phyloP scores from a whole-genome alignment of 1,284 basidiomycete species.

The Sporisorium iseilematis-ciliati region DNA sequence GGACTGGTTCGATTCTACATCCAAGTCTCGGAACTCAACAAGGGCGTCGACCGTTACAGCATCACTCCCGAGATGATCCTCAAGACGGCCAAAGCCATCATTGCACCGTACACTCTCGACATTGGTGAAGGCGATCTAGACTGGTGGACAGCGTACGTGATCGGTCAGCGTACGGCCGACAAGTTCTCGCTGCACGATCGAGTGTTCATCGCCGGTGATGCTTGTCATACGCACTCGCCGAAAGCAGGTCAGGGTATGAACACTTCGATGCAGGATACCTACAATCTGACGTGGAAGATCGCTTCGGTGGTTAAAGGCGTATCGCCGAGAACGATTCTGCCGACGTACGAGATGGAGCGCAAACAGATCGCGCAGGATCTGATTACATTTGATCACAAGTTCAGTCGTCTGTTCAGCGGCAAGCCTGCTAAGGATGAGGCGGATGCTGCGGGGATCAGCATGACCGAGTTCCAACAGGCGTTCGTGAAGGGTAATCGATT shows the following conservation, averaged over 20 bases:
- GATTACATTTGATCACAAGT: constrained; percentile 83
- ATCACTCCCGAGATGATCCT: constrained; percentile 77
- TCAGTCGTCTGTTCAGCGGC: constrained; percentile 80
- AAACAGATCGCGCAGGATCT: constrained; percentile 75
- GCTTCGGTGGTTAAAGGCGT: constrained; percentile 79
- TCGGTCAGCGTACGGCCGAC: constrained; percentile 41
- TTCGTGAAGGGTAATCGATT: constrained; percentile 37
- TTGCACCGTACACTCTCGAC: constrained; percentile 78
- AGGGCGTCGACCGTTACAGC: constrained; percentile 76
- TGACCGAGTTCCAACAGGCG: constrained; percentile 76
- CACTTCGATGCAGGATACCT: constrained; percentile 81
- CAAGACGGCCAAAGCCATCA: constrained; percentile 76
- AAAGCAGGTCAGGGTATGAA: constrained; percentile 81
- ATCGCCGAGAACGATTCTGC: constrained; percentile 77
- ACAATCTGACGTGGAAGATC: constrained; percentile 74
- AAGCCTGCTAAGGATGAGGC: constrained; percentile 76
- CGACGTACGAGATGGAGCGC: constrained; percentile 77
- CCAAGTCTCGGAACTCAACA: constrained; percentile 75
- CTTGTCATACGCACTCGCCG: constrained; percentile 82
- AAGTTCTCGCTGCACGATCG: constrained; percentile 34
- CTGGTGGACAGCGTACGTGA: constrained; percentile 76
- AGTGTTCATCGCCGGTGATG: constrained; percentile 43
- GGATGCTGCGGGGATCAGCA: constrained; percentile 76
- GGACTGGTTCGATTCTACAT: constrained; percentile 81
- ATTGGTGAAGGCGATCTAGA: constrained; percentile 74